Base-by-base conservation (phyloP, 1,284 basidiomycete species). In the Boletus nobilissimus region DNA sequence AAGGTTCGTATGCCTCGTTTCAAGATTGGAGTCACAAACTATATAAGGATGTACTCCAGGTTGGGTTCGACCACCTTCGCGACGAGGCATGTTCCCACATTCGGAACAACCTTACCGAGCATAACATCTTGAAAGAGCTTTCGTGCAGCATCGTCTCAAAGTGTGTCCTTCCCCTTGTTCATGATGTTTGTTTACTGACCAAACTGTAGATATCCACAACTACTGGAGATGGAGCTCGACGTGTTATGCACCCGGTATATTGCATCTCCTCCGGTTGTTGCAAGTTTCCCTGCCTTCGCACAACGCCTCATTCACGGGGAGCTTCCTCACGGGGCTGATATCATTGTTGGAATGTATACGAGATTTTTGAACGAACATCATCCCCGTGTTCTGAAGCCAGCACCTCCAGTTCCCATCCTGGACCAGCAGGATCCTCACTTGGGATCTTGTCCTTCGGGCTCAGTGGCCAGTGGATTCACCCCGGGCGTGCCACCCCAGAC, bases 221-320 rank as follows among this genome's bases (percentile, higher is more conserved):
- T 84, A 1, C 72, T 84, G 4, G 78, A 86, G 63, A 80, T 83
- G 82, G 80, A 78, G n/a, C 77, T 84, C 18, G 81, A 86, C 36
- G 39, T 77, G 9, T 29, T 86, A 3, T 85, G 82, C 57, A 11
- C 67, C 1, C 63, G 81, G n/a, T 22, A 60, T 46, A 79, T 86
- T 2, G 77, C 57, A 22, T 84, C 85, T 0, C 68, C 70, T 10
- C 51, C 76, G 0, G 76, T 86, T 18, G 68, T 79, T 2, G 40
- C 76, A 14, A 62, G 57, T 0, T 79, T 86, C 26, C 40, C 78
- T 0, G 65, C 46, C 0, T 65, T 84, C 11, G 76, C 77, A 3
- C 70, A 16, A 36, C 79, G 80, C 22, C 80, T 84, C 11, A 83
- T 78, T 0, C 66, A 77, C 54, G 79, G 72, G 29, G 81, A 82